phyloP scores from a whole-genome alignment of 805 yeast genomes.

The Wickerhamiella dianesei region DNA sequence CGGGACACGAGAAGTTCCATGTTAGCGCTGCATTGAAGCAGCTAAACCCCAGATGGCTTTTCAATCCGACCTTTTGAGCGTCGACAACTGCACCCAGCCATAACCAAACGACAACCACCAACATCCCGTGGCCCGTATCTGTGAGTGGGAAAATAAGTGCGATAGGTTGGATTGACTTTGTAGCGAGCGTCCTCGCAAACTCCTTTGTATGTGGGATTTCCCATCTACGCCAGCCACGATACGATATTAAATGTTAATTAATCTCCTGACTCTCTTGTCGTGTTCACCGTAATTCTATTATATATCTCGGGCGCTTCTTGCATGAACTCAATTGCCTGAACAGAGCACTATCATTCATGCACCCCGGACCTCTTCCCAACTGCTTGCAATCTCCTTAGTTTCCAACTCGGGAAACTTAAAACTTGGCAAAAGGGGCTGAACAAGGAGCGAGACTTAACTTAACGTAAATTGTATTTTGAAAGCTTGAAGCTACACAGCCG shows the following conservation, averaged over 20 bases:
- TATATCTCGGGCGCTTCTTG: background rate
- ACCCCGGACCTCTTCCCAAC: background rate
- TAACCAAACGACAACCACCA: background rate
- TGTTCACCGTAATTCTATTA: background rate
- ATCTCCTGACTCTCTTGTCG: background rate
- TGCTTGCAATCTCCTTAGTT: background rate
- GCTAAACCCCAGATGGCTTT: conserved; percentile 21
- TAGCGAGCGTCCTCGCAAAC: background rate
- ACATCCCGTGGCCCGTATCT: too few relatives aligned
- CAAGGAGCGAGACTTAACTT: too few relatives aligned
- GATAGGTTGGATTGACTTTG: too few relatives aligned
- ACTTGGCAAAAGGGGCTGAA: too few relatives aligned
- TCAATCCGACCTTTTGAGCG: conserved; percentile 24
- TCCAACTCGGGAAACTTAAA: background rate
- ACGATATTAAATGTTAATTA: background rate
- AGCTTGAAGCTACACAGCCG: too few relatives aligned
- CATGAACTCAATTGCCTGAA: background rate
- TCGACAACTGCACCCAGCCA: background rate
- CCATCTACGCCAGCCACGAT: background rate
- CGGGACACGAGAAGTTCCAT: conserved; percentile 23
- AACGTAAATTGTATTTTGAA: too few relatives aligned
- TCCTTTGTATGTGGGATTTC: background rate
- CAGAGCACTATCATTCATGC: background rate
- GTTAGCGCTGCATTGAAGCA: conserved; percentile 24
- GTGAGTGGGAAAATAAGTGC: too few relatives aligned